phyloP scores from a whole-genome alignment of 441 rosid species.

The Bruguiera hainesii region DNA sequence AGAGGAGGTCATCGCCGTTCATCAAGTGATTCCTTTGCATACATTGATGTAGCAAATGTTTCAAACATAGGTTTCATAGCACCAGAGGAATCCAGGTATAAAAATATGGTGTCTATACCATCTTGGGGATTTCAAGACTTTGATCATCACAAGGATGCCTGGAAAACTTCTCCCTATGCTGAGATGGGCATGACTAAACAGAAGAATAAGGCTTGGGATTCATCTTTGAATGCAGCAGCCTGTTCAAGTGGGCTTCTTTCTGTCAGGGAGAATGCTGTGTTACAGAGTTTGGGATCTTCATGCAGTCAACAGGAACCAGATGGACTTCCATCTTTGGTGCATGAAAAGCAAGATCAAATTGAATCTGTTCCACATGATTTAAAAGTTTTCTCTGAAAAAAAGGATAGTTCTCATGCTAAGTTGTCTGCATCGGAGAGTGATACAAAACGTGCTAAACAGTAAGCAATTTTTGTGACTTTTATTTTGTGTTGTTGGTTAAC shows the following conservation, averaged over 20 bases:
- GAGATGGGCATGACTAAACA: slow-evolving; percentile 52
- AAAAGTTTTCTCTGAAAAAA: slow-evolving; percentile 54
- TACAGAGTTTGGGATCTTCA: slow-evolving; percentile 50
- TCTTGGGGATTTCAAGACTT: slow-evolving; percentile 68
- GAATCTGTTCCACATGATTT: slow-evolving; percentile 53
- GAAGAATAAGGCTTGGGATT: slow-evolving; percentile 59
- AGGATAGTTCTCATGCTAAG: slow-evolving; percentile 50
- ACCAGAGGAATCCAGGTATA: slow-evolving; percentile 57
- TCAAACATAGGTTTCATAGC: slow-evolving; percentile 55
- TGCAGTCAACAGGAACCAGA: slow-evolving; percentile 51
- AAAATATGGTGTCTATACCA: slow-evolving; percentile 39
- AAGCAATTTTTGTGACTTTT: slow-evolving; percentile 32
- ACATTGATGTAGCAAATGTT: slow-evolving; percentile 60
- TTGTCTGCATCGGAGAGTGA: slow-evolving; percentile 67
- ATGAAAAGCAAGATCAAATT: slow-evolving; percentile 54
- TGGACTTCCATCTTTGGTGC: slow-evolving; percentile 34
- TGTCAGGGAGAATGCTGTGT: slow-evolving; percentile 45
- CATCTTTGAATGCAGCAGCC: slow-evolving; percentile 36
- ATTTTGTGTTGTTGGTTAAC: not conserved
- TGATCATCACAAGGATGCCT: slow-evolving; percentile 55
- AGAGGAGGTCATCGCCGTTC: slow-evolving; percentile 96
- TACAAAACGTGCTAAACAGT: slow-evolving; percentile 99
- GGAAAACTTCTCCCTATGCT: slow-evolving; percentile 41
- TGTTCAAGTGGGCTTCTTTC: slow-evolving; percentile 51
- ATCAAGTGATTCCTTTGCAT: slow-evolving; percentile 97